These are phyloP conservation scores for Solanum pinnatisectum DNA, from an alignment of 257 asterid genomes.

Conservation along the genomic window DNA sequence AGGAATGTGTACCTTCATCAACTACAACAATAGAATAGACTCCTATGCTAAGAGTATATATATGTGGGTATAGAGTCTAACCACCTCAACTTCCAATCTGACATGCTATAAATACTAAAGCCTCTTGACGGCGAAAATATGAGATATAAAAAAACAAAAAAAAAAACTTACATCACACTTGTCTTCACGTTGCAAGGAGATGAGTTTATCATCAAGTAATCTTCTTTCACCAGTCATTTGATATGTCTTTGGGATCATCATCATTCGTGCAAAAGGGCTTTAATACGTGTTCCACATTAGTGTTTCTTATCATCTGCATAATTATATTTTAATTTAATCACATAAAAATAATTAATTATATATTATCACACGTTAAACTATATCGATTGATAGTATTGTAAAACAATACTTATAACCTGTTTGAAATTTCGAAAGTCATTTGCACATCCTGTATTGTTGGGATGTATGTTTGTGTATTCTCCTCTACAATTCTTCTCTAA, in stretches of 20 bases:
- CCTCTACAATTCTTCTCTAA: not conserved
- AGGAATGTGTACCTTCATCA: no score
- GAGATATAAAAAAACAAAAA: no score
- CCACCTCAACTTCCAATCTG: no score
- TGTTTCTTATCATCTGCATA: not conserved
- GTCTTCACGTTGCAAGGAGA: not conserved
- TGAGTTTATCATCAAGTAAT: not conserved
- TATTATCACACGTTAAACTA: no score
- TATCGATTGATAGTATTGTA: no score
- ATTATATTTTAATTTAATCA: no score
- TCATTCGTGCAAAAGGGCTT: not conserved
- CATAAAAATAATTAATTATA: no score
- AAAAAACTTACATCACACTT: not conserved
- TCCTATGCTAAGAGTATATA: no score
- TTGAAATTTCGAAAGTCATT: not conserved
- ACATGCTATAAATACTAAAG: no score
- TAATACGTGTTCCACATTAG: not conserved
- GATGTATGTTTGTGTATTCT: not conserved
- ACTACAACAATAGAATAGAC: no score
- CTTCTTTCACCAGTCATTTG: not conserved
- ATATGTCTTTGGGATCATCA: not conserved
- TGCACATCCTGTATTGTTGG: not conserved
- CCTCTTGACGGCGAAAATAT: no score
- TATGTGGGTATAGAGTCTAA: no score
- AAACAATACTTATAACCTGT: not conserved